Base-by-base conservation (phyloP, 306 rosid genomes). In the Cucurbita moschata region DNA sequence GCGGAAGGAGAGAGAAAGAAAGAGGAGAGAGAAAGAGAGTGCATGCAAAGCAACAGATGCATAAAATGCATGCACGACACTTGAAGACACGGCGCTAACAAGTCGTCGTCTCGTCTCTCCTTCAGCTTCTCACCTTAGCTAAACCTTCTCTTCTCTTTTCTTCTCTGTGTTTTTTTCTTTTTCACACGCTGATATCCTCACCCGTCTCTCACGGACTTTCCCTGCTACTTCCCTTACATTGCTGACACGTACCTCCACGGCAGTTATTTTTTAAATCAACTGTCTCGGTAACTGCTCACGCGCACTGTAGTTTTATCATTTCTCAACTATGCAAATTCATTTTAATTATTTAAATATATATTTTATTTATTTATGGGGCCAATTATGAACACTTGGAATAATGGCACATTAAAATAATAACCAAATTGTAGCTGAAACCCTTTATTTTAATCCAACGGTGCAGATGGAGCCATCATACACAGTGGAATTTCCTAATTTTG, bases 21-120 rank as follows among this genome's bases (percentile, higher is more conserved):
- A 26, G 30, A 26, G 30, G 74, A 50, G 71, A 61, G 75, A 78
- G 85, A 81, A 82, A 82, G 91, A 83, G 81, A 82, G 82, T 92
- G 94, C 98, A 92, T 92, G 98, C 98, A 92, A 88, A 82, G 72
- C 72, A 63, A 63, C 50, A 63, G 88, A 81, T 65, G 88, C 96
- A 88, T 88, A 88, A 90, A 87, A 87, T 90, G 97, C 98, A 93
- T 93, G 98, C 98, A 93, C 91, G 96, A 92, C 92, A 89, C 88
- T 88, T 89, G 96, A 88, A 92, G 81, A 82, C 88, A 77, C 90
- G 72, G 74, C 88, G 85, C 89, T 81, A 0, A 13, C 53, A 13
- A 49, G 1, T 49, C 53, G 5, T 13, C 84, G 14, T 13, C 84
- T 80, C 83, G 74, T 80, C 73, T 49, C 82, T 42, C 82, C 53